Evolutionary conservation across 2,329 filamentous ascomycete genomes (phyloP).

Genomic region (Fusarium veterinarium): DNA sequence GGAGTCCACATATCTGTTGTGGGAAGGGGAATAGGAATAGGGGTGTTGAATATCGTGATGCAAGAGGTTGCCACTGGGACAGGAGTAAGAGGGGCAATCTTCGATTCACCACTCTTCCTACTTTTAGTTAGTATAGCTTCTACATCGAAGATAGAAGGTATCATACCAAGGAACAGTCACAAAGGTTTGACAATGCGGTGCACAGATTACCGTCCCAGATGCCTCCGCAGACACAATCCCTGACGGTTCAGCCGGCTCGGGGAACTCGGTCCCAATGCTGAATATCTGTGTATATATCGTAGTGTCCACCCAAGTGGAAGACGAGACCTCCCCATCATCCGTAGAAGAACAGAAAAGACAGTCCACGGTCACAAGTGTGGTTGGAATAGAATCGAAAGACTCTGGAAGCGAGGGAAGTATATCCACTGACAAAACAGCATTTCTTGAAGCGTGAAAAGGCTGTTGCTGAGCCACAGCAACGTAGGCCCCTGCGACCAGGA

Average conservation of each 20-base stretch:
- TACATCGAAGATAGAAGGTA: background rate
- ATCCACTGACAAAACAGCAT: constrained; percentile 13
- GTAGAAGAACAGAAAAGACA: constrained; percentile 30
- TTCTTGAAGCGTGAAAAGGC: constrained; percentile 4
- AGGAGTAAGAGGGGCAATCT: constrained; percentile 4
- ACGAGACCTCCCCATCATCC: background rate
- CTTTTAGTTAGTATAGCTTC: background rate
- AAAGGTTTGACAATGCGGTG: constrained; percentile 38
- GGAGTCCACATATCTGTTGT: constrained; percentile 1
- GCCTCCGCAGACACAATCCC: background rate
- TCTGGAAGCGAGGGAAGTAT: constrained; percentile 17
- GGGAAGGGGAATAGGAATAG: constrained; percentile 1
- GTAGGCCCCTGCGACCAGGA: constrained; percentile 22
- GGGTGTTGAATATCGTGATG: constrained; percentile 32
- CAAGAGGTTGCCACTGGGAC: constrained; percentile 32
- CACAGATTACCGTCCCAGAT: constrained; percentile 36
- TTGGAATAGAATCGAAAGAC: constrained; percentile 5
- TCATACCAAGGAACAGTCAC: constrained; percentile 37
- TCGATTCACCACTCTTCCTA: constrained; percentile 27
- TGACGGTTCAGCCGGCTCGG: background rate
- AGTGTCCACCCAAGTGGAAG: background rate
- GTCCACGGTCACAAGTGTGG: constrained; percentile 28
- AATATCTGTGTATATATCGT: background rate
- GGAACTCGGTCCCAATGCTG: background rate
- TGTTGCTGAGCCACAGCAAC: constrained; percentile 3